Base-by-base conservation (phyloP, 2,329 filamentous ascomycete genomes). In the Zymoseptoria brevis region DNA sequence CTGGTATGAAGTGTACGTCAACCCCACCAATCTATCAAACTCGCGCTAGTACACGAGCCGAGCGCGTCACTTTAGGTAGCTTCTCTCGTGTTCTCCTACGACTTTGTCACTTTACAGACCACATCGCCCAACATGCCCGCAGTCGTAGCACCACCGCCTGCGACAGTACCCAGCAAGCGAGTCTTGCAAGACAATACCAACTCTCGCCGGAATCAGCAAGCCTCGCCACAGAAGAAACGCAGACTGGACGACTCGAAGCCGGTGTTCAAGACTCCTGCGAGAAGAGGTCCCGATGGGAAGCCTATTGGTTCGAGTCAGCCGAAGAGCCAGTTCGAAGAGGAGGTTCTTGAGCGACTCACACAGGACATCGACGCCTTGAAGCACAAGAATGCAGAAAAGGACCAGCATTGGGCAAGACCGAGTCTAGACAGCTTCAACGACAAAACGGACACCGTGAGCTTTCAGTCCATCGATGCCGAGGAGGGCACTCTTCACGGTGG, bases 391-490 rank as follows among this genome's bases (percentile, higher is more conserved):
- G 82, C 89, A 1, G 94, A 99, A 72, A 95, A 87, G 73, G 93
- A 97, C 73, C 94, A 99, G 74, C 83, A 90, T 71, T 99, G 94
- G 95, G 86, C 87, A 53, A 79, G 87, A 56, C 87, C 87, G 16
- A 74, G 75, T 29, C 72, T 90, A 29, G 78, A 78, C 21, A 77
- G 81, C 66, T 88, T 88, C 69, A 78, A 87, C 60, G 80, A 86
- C 8, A 72, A 81, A 56, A 84, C 76, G 41, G 85, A 94, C 64
- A 86, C 77, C 64, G 79, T 99, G n/a, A 85, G 83, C 64, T 97
- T 99, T 71, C 94, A 99, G 76, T 88, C 95, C 70, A 99, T 99
- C 66, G 95, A 99, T 70, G 88, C 86, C 1, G 92, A 97, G 71
- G 93, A 99, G 73, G 93, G 94, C 19, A 88, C 85, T 3, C 74